A percentile compares a stretch with the other conserved stretches of the same genome.
Conservation (phyloP, 768 basidiomycete species). For the Mycena polygramma region DNA sequence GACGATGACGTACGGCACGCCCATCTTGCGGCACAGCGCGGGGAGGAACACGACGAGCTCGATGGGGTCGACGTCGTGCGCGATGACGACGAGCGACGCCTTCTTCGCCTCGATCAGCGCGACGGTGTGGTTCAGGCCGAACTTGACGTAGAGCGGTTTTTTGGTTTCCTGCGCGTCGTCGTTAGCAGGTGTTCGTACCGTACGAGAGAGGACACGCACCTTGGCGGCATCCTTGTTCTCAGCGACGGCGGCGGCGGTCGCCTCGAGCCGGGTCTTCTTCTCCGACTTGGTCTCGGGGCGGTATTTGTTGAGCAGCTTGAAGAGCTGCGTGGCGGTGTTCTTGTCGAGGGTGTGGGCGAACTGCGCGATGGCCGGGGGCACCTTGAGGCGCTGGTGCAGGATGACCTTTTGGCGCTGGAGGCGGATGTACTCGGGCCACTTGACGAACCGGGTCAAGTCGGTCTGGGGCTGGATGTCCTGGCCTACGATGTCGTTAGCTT, state of each 20-base stretch:
- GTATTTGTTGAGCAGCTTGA: conserved; percentile 99
- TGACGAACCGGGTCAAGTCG: conserved; percentile 97
- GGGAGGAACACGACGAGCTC: conserved; percentile 99
- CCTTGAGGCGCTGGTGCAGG: conserved; percentile 97
- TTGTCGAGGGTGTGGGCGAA: conserved; percentile 99
- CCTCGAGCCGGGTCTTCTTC: conserved; percentile 94
- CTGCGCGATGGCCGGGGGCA: conserved; percentile 97
- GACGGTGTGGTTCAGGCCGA: conserved; percentile 96
- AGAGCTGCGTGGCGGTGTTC: conserved; percentile 98
- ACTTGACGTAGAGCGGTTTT: conserved; percentile 96
- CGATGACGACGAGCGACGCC: conserved; percentile 94
- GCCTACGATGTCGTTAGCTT: conserved; percentile 60
- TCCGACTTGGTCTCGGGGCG: conserved; percentile 95
- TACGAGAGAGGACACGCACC: too few relatives aligned
- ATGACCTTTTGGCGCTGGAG: conserved; percentile 99
- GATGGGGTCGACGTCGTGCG: conserved; percentile 98
- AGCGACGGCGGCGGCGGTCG: conserved; percentile 81
- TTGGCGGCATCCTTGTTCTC: conserved; percentile 80
- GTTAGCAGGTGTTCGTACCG: too few relatives aligned
- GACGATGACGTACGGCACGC: conserved; percentile 97
- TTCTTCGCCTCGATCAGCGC: conserved; percentile 98
- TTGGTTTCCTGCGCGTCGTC: conserved; percentile 73
- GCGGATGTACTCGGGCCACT: conserved; percentile 99
- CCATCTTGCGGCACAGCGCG: conserved; percentile 99
- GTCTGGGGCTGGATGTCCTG: conserved; percentile 92